Percentiles rank a stretch among this genome's conserved stretches.
Evolutionary conservation across 805 yeast genomes (phyloP).

Genomic region (Candida tibetensis): DNA sequence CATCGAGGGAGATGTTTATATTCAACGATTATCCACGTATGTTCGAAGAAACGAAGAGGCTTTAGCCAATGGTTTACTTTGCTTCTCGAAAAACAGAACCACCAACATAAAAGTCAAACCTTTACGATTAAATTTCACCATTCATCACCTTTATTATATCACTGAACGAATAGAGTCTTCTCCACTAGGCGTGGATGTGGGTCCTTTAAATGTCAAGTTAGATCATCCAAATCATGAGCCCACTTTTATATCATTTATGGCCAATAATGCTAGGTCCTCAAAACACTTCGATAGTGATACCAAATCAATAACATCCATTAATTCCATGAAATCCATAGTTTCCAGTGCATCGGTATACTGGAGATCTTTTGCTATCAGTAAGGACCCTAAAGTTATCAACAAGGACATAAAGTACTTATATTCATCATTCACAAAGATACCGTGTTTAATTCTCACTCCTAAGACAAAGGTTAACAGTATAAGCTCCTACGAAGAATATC

Average conservation of each 20-base stretch:
- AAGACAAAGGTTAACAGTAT: conserved; percentile 57
- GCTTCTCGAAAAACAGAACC: conserved; percentile 43
- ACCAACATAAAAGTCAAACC: conserved; percentile 41
- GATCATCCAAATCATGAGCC: conserved; percentile 57
- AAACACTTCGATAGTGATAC: conserved; percentile 43
- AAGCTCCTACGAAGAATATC: conserved; percentile 64
- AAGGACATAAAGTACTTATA: conserved; percentile 56
- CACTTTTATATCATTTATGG: conserved; percentile 57
- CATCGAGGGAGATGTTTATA: conserved; percentile 56
- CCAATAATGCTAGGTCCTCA: conserved; percentile 48
- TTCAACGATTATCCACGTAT: conserved; percentile 52
- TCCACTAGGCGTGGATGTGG: conserved; percentile 49
- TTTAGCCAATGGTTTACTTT: conserved; percentile 55
- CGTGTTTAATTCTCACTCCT: conserved; percentile 59
- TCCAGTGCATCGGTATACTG: conserved; percentile 42
- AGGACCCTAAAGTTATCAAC: conserved; percentile 43
- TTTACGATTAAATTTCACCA: conserved; percentile 53
- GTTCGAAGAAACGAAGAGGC: conserved; percentile 56
- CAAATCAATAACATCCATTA: conserved; percentile 54
- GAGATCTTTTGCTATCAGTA: conserved; percentile 33
- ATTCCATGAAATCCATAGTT: conserved; percentile 52
- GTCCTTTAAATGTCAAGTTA: conserved; percentile 59
- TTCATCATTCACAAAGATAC: conserved; percentile 62
- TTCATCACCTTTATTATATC: conserved; percentile 62
- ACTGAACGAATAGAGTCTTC: conserved; percentile 54